These are phyloP conservation scores for Hyphopichia homilentoma DNA, from an alignment of 805 yeast genomes.

Conservation along the genomic window DNA sequence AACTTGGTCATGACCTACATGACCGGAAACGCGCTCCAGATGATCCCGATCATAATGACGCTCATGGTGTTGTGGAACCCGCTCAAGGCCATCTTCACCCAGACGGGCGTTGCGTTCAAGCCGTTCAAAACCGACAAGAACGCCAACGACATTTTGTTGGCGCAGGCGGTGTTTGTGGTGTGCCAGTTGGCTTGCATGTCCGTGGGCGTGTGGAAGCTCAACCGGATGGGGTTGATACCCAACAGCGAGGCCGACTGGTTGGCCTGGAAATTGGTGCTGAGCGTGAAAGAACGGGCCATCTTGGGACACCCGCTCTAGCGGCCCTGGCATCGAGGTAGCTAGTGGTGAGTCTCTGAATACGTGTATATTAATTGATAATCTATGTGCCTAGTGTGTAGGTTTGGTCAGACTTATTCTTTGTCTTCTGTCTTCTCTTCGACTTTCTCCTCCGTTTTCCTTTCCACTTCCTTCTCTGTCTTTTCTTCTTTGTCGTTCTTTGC, in stretches of 20 bases:
- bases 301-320: constrained; percentile 11
- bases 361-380: constrained; percentile 5
- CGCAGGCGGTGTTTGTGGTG: constrained; percentile 22
- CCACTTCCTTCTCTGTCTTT: too few species aligned
- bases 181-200: constrained; percentile 55
- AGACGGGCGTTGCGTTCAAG: constrained; percentile 53
- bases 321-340: too few species aligned
- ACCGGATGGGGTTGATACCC: constrained; percentile 88
- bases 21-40: constrained; percentile 86
- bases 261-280: too few species aligned
- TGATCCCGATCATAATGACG: constrained; percentile 89
- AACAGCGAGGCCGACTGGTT: constrained; percentile 88
- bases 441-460: too few species aligned
- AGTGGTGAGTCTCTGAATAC: too few species aligned
- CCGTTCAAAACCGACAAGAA: constrained; percentile 39
- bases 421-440: too few species aligned
- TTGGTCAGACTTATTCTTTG: too few species aligned
- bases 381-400: too few species aligned
- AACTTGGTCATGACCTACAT: constrained; percentile 85
- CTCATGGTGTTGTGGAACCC: constrained; percentile 79
- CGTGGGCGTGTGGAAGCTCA: constrained; percentile 81
- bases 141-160: constrained; percentile 22
- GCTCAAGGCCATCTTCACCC: constrained; percentile 60
- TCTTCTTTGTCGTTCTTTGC: constrained; percentile 1
- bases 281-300: constrained; percentile 27